Percentiles rank a stretch among this genome's conserved stretches.
phyloP scores from a whole-genome alignment of 805 yeast genomes.

The Phaffomyces opuntiae region DNA sequence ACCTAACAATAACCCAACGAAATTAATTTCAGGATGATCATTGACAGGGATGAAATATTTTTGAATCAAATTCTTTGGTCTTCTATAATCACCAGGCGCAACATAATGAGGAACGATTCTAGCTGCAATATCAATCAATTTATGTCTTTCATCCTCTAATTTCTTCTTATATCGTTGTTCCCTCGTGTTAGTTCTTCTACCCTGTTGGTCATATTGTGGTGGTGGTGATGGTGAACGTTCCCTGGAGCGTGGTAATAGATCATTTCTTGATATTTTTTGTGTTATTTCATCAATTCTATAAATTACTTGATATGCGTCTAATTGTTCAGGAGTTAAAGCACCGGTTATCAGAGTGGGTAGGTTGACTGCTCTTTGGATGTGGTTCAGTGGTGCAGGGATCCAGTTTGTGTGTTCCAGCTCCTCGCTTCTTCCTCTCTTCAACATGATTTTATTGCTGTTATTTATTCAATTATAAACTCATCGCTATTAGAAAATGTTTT shows the following conservation, averaged over 20 bases:
- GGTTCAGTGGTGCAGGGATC: conserved; percentile 8
- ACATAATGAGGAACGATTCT: conserved; percentile 65
- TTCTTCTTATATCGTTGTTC: conserved; percentile 55
- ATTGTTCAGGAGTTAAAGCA: conserved; percentile 65
- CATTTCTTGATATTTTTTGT: conserved; percentile 44
- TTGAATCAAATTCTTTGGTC: conserved; percentile 67
- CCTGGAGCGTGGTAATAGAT: conserved; percentile 36
- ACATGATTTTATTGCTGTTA: no score
- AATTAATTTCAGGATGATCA: conserved; percentile 87
- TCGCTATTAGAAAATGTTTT: no score
- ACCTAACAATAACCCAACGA: conserved; percentile 84
- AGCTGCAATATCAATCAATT: conserved; percentile 68
- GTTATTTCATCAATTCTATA: conserved; percentile 79
- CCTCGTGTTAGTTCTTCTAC: conserved; percentile 81
- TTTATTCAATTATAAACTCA: no score
- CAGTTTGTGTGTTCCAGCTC: not conserved
- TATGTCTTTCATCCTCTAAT: conserved; percentile 74
- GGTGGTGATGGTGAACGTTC: conserved; percentile 83
- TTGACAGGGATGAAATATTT: conserved; percentile 80
- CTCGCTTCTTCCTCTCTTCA: not conserved
- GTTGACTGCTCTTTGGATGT: conserved; percentile 11
- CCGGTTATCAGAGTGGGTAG: conserved; percentile 40
- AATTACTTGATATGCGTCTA: conserved; percentile 61
- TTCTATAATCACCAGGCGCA: conserved; percentile 73
- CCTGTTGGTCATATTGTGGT: conserved; percentile 78